phyloP scores from a whole-genome alignment of 345 rosid genomes.

The Populus nigra region DNA sequence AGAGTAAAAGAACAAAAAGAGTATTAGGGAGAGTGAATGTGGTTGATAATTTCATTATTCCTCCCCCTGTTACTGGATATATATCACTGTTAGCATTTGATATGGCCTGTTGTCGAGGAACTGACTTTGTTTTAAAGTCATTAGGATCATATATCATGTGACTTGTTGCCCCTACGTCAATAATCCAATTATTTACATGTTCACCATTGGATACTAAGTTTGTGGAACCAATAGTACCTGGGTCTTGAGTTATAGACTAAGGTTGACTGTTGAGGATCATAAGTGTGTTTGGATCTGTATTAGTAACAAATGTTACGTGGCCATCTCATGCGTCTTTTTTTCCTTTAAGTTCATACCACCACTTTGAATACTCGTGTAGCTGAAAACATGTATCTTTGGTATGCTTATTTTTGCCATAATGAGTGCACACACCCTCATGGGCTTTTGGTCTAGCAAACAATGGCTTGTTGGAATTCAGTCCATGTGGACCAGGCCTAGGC shows the following conservation, averaged over 20 bases:
- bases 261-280: neutral
- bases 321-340: no score
- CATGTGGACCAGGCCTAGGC: neutral
- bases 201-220: neutral
- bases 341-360: no score
- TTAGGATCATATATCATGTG: no score
- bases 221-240: neutral
- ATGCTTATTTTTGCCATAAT: neutral
- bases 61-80: neutral
- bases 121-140: neutral
- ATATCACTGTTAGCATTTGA: neutral
- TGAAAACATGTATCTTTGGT: neutral
- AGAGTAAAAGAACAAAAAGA: neutral
- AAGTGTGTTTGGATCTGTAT: neutral
- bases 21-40: neutral
- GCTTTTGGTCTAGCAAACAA: accelerated
- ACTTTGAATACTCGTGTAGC: no score
- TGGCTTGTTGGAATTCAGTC: no score
- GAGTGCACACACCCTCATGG: accelerated
- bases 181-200: neutral
- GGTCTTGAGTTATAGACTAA: neutral
- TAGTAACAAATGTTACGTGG: neutral
- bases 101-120: no score
- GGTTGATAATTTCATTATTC: neutral
- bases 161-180: neutral